Evolutionary conservation across 352 stramenopile species (phyloP).

Genomic region (Aphanomyces stellatus): DNA sequence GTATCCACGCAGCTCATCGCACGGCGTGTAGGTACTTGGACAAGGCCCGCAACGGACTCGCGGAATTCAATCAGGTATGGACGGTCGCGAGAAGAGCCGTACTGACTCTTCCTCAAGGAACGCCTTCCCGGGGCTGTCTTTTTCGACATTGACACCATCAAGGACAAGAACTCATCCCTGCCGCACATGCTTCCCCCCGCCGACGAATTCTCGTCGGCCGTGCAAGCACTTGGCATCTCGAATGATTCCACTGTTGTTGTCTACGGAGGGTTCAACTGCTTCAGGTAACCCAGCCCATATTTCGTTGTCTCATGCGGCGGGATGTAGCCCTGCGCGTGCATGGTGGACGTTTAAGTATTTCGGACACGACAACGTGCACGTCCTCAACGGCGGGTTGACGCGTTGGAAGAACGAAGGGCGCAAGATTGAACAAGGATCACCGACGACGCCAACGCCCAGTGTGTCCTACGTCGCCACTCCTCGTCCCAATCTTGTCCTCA

Average conservation of each 20-base stretch:
- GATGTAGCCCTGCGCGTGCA: conserved; percentile 49
- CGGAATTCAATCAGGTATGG: conserved; percentile 35
- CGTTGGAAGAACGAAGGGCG: conserved; percentile 66
- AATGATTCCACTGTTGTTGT: conserved; percentile 69
- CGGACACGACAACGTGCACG: conserved; percentile 77
- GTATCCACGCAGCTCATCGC: neutral
- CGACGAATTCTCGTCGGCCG: conserved; percentile 54
- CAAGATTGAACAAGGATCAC: conserved; percentile 30
- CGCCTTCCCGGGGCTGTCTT: conserved; percentile 76
- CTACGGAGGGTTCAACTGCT: conserved; percentile 75
- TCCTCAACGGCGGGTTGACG: conserved; percentile 73
- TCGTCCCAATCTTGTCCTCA: conserved; percentile 40
- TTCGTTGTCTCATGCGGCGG: too few relatives aligned
- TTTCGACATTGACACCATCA: conserved; percentile 89
- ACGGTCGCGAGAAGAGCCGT: neutral
- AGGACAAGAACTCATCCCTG: conserved; percentile 55
- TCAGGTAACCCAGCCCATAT: conserved; percentile 34
- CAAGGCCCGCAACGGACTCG: conserved; percentile 50
- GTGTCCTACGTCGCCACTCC: conserved; percentile 39
- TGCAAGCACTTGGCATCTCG: conserved; percentile 53
- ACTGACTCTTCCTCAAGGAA: conserved; percentile 24
- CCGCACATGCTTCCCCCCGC: conserved; percentile 78
- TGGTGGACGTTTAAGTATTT: conserved; percentile 90
- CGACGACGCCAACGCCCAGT: conserved; percentile 21
- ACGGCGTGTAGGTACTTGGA: conserved; percentile 41